Evolutionary conservation across 768 basidiomycete genomes (phyloP), one percentile per base, ranked within the genome.

Genomic region (Agaricus subrufescens): DNA sequence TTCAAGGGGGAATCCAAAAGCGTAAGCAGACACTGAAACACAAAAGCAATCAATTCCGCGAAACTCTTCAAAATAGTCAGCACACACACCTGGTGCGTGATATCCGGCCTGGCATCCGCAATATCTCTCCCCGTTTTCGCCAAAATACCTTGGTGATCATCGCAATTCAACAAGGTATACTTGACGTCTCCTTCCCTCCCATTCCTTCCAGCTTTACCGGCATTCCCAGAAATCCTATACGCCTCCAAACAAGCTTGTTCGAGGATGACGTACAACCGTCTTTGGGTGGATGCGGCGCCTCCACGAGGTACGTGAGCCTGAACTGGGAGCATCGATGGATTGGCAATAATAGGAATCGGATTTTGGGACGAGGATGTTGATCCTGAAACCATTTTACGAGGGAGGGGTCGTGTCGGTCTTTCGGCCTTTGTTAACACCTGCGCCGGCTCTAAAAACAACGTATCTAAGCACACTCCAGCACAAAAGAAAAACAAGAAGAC

Each of bases 71-170:
- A 50, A 48, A 54, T 42, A 37, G 15, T 56, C 43, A 30, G 46
- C 31, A 49, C 27, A 68, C 80, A 50, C 57, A 93, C 94, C 83
- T 98, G 97, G 69, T 99, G 97, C 0, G 97, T 98, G 65, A 98
- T 98, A 73, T 98, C 97, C 2, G 97, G 97, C 61, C 97, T 78
- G n/a, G 97, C 97, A 73, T 98, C 95, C 14, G 97, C 97, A 59
- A 98, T 98, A 72, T 99, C 97, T 67, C 96, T 82, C 14, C 94
- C 94, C 0, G 94, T 97, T 72, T 97, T 98, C 4, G 97, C 96
- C 59, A 99, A 78, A 62, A 99, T 97, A 54, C 96, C 96, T 69
- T 99, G 97, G 72, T 98, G 97, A 63, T 98, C 97, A 68, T 98
- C 97, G 70, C 97, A 98, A 72, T 99, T 99, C 62, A 99, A 72